Conservation (phyloP, 1,284 basidiomycete species). For the Polyporus tsugae region DNA sequence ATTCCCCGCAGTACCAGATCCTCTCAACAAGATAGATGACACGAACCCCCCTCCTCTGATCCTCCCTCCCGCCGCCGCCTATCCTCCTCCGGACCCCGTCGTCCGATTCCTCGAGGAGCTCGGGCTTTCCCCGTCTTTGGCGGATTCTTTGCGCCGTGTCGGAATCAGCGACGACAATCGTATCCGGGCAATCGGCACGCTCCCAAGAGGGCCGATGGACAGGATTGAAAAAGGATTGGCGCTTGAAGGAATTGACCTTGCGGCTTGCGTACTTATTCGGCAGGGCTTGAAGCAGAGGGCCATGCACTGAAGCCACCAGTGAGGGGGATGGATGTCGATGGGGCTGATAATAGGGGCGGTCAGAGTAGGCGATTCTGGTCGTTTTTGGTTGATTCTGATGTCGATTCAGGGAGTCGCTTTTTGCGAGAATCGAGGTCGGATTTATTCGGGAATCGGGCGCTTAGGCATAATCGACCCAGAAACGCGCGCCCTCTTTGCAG, state of each 20-base stretch:
- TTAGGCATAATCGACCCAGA: too few relatives aligned
- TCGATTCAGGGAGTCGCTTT: too few relatives aligned
- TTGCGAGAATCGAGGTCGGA: too few relatives aligned
- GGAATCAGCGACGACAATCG: constrained; percentile 14
- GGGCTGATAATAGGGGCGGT: not conserved
- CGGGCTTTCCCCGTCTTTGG: constrained; percentile 9
- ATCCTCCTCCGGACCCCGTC: constrained; percentile 9
- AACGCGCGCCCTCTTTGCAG: too few relatives aligned
- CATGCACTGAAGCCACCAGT: not conserved
- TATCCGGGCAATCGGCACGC: constrained; percentile 7
- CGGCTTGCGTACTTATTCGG: constrained; percentile 11
- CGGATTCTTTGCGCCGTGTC: not conserved
- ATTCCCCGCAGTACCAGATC: not conserved
- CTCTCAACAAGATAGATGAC: not conserved
- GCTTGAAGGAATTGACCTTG: constrained; percentile 11
- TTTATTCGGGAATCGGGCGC: too few relatives aligned
- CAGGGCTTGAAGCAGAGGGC: constrained; percentile 13
- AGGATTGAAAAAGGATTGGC: constrained; percentile 11
- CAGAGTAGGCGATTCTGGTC: too few relatives aligned
- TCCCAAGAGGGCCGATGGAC: constrained; percentile 7
- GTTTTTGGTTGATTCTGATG: too few relatives aligned
- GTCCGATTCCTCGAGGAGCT: constrained; percentile 11
- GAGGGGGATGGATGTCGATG: not conserved
- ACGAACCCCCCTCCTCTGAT: not conserved
- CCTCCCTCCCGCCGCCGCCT: not conserved